These are phyloP conservation scores for Saccharomycopsis microspora DNA, from an alignment of 805 yeast genomes.

Conservation along the genomic window DNA sequence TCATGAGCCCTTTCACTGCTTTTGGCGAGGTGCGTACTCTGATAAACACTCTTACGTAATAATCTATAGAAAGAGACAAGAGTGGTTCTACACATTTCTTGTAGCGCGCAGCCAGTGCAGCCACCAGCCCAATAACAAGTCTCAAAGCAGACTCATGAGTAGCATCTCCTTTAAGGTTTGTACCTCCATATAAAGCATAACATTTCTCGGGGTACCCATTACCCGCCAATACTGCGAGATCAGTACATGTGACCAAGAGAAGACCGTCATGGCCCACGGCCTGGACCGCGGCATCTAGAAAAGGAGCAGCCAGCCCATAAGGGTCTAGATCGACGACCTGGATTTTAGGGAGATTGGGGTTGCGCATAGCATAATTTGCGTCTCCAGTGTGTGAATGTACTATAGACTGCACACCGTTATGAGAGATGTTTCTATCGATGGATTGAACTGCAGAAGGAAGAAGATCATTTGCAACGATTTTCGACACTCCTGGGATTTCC, in stretches of 20 bases:
- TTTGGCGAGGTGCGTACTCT: conserved; percentile 69
- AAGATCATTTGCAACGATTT: conserved; percentile 82
- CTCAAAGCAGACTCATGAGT: conserved; percentile 92
- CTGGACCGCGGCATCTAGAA: conserved; percentile 84
- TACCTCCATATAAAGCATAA: conserved; percentile 89
- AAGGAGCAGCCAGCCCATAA: conserved; percentile 95
- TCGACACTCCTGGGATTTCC: conserved; percentile 69
- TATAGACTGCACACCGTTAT: conserved; percentile 45
- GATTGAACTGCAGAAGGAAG: conserved; percentile 76
- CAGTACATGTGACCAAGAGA: conserved; percentile 89
- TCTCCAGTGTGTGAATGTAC: conserved; percentile 73
- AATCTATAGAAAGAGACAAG: conserved; percentile 78
- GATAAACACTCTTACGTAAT: conserved; percentile 79
- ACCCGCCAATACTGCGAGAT: conserved; percentile 91
- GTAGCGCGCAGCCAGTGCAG: conserved; percentile 80
- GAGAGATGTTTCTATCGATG: conserved; percentile 58
- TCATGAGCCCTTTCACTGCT: conserved; percentile 67
- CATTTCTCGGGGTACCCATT: conserved; percentile 95
- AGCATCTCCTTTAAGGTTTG: conserved; percentile 63
- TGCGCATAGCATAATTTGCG: conserved; percentile 77
- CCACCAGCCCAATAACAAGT: conserved; percentile 65
- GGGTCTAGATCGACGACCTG: conserved; percentile 94
- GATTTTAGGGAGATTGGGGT: conserved; percentile 35
- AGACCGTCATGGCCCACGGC: conserved; percentile 77
- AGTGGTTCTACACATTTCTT: conserved; percentile 82